Evolutionary conservation across 768 basidiomycete species (phyloP).

Genomic region (Paxillus ammoniavirescens): DNA sequence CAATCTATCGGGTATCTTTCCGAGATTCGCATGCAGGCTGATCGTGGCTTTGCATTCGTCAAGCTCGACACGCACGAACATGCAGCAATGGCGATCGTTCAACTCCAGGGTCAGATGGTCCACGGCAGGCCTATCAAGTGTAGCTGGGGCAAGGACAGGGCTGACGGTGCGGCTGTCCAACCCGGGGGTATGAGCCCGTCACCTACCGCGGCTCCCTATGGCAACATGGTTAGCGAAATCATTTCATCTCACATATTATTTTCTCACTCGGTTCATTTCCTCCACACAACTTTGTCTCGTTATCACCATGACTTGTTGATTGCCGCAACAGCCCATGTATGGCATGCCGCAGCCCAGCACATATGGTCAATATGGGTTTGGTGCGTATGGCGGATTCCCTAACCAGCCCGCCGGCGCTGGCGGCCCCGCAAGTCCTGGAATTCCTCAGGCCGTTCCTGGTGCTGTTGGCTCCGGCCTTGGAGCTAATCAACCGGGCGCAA

Average conservation of each 20-base stretch:
- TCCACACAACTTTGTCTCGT: background rate
- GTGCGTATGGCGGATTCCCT: slow-evolving; percentile 70
- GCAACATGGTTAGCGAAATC: slow-evolving; percentile 59
- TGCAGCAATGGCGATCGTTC: slow-evolving; percentile 96
- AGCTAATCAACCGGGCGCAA: slow-evolving; percentile 55
- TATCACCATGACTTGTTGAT: slow-evolving; percentile 1
- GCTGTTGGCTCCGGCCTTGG: slow-evolving; percentile 55
- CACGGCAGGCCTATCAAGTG: slow-evolving; percentile 98
- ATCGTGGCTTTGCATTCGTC: slow-evolving; percentile 98
- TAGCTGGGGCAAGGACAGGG: slow-evolving; percentile 97
- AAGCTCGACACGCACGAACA: slow-evolving; percentile 99
- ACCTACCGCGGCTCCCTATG: slow-evolving; percentile 64
- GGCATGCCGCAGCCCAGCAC: slow-evolving; percentile 82
- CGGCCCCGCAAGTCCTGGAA: slow-evolving; percentile 38
- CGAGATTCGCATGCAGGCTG: slow-evolving; percentile 98
- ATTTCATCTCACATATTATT: background rate
- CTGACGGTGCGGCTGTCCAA: slow-evolving; percentile 62
- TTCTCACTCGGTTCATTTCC: background rate
- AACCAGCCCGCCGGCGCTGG: slow-evolving; percentile 55
- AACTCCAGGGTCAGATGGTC: slow-evolving; percentile 95
- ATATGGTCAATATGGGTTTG: slow-evolving; percentile 75
- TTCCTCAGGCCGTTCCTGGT: slow-evolving; percentile 57
- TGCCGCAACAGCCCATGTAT: slow-evolving; percentile 60
- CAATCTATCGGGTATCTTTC: slow-evolving; percentile 98
- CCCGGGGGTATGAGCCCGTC: slow-evolving; percentile 57